phyloP scores from a whole-genome alignment of 345 rosid species.

The Citrus inodora region DNA sequence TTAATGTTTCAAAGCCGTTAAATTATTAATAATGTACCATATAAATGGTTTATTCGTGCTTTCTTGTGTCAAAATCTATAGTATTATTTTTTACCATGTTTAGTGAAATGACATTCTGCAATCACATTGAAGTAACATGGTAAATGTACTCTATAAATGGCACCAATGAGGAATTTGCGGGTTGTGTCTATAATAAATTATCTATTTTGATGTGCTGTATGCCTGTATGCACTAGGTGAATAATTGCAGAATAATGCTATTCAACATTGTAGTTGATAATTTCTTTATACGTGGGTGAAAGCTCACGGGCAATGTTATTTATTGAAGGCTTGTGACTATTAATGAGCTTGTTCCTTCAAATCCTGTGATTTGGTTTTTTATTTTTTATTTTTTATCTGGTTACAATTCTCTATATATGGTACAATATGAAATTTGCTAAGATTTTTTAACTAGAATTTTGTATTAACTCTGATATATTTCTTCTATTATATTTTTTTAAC shows the following conservation, averaged over 20 bases:
- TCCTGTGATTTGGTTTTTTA: no score
- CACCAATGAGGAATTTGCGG: neutral
- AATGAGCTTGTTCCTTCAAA: no score
- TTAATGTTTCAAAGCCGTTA: constrained; percentile 6
- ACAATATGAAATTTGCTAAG: no score
- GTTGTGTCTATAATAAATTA: neutral
- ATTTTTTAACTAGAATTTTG: no score
- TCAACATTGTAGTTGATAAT: neutral
- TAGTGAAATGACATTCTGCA: neutral
- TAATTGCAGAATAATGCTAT: neutral
- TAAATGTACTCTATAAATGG: neutral
- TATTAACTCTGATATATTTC: no score
- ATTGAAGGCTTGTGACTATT: neutral
- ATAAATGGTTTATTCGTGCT: neutral
- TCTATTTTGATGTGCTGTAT: neutral
- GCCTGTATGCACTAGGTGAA: neutral
- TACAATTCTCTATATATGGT: no score
- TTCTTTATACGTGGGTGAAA: neutral
- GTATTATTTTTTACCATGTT: neutral
- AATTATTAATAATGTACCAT: neutral
- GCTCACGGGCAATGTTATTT: neutral
- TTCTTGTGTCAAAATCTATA: neutral
- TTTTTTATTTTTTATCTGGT: no score
- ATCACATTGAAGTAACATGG: neutral
- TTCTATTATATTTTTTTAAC: no score